Conservation (phyloP, 306 rosid genomes). For the Prunus armeniaca region DNA sequence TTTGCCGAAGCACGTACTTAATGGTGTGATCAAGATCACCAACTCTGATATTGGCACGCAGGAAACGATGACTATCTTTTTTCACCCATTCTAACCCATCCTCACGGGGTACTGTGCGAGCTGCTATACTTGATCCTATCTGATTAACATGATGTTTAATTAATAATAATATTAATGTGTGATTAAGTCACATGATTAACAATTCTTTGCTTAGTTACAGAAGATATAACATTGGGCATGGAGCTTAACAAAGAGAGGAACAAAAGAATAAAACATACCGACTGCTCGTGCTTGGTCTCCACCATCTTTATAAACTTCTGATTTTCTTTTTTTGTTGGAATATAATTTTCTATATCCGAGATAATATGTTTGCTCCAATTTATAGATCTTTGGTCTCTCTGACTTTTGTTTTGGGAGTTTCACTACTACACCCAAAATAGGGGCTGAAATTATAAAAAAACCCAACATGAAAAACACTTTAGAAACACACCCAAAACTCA, state of each 20-base stretch:
- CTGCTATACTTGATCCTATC: not conserved
- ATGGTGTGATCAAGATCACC: slow-evolving; percentile 70
- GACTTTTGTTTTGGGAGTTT: not conserved
- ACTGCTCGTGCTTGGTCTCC: slow-evolving; percentile 6
- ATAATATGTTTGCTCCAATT: not conserved
- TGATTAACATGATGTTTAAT: not conserved
- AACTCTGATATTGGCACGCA: slow-evolving; percentile 63
- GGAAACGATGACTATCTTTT: slow-evolving; percentile 55
- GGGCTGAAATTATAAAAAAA: no score
- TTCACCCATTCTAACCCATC: slow-evolving; percentile 53
- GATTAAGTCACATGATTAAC: not conserved
- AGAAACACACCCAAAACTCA: no score
- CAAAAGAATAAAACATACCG: not conserved
- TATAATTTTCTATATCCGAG: not conserved
- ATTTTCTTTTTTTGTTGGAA: not conserved
- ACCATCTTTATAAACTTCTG: not conserved
- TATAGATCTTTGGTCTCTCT: not conserved
- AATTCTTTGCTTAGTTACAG: not conserved
- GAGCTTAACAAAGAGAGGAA: slow-evolving; percentile 13
- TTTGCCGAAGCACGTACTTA: slow-evolving; percentile 36
- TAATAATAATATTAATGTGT: no score
- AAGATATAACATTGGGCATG: not conserved
- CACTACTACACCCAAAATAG: no score
- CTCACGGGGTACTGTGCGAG: not conserved
- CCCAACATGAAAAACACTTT: no score